Evolutionary conservation across 768 basidiomycete genomes (phyloP).

Genomic region (Phylloporus arenicola): DNA sequence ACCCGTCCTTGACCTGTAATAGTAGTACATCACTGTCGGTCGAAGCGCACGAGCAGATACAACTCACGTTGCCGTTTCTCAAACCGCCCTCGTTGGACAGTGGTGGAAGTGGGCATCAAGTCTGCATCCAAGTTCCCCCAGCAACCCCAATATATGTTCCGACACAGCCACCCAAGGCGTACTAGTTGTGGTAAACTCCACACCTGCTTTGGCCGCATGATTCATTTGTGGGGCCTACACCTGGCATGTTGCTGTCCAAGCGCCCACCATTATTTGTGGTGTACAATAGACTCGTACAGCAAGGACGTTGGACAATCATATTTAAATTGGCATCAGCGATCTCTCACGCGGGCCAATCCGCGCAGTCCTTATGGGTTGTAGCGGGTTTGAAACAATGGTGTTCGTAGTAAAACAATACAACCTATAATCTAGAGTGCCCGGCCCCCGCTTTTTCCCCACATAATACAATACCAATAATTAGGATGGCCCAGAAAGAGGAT

Average conservation of each 20-base stretch:
- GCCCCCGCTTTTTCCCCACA: background rate
- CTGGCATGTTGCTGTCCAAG: too few species aligned
- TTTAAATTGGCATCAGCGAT: background rate
- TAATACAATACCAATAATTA: background rate
- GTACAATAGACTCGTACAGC: too few species aligned
- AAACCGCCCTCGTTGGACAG: constrained; percentile 14
- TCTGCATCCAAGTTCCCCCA: constrained; percentile 8
- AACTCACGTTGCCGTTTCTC: constrained; percentile 22
- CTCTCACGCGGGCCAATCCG: background rate
- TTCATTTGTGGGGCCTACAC: too few species aligned
- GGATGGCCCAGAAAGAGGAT: constrained; percentile 67
- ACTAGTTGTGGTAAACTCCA: background rate
- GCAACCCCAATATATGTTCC: constrained; percentile 12
- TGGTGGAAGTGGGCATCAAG: constrained; percentile 21
- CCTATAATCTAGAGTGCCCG: background rate
- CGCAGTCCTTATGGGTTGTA: background rate
- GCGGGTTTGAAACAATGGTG: too few species aligned
- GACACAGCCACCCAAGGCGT: constrained; percentile 11
- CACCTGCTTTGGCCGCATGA: background rate
- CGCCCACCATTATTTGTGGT: too few species aligned
- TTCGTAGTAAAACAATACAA: too few species aligned
- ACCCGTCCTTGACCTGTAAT: constrained; percentile 30
- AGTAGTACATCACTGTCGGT: background rate
- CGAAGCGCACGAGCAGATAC: background rate
- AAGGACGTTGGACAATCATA: background rate